Percentiles rank a stretch among this genome's conserved stretches.
These are phyloP conservation scores for Microbotryum saponariae DNA, from an alignment of 1,284 basidiomycete species.

Conservation along the genomic window DNA sequence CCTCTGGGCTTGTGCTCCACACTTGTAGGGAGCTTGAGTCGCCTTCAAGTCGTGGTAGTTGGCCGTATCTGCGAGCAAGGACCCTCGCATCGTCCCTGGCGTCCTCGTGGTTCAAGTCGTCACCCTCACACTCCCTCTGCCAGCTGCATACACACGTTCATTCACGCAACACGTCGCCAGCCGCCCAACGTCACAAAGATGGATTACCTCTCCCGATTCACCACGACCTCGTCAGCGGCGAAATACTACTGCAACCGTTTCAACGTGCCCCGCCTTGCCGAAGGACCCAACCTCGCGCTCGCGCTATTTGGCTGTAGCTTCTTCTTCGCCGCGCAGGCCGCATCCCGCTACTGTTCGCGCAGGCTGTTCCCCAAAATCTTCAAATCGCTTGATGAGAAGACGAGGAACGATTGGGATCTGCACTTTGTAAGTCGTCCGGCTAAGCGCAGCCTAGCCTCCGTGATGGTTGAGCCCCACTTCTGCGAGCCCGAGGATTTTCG, in stretches of 20 bases:
- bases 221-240: background rate
- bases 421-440: constrained; percentile 1
- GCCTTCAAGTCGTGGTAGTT: no score
- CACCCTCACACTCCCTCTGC: no score
- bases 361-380: constrained; percentile 5
- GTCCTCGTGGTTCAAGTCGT: no score
- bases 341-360: background rate
- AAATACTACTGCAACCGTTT: background rate
- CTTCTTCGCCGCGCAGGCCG: background rate
- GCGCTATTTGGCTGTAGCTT: constrained; percentile 1
- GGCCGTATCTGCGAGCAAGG: no score
- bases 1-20: no score
- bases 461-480: background rate
- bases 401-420: constrained; percentile 5
- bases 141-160: no score
- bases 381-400: background rate
- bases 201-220: background rate
- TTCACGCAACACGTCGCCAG: no score
- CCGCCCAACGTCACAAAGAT: no score
- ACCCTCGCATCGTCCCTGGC: no score
- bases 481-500: background rate
- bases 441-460: no score
- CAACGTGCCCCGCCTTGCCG: background rate
- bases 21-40: no score
- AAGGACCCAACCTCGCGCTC: constrained; percentile 5